phyloP scores from a whole-genome alignment of 306 rosid genomes.

The Potentilla sterilis region DNA sequence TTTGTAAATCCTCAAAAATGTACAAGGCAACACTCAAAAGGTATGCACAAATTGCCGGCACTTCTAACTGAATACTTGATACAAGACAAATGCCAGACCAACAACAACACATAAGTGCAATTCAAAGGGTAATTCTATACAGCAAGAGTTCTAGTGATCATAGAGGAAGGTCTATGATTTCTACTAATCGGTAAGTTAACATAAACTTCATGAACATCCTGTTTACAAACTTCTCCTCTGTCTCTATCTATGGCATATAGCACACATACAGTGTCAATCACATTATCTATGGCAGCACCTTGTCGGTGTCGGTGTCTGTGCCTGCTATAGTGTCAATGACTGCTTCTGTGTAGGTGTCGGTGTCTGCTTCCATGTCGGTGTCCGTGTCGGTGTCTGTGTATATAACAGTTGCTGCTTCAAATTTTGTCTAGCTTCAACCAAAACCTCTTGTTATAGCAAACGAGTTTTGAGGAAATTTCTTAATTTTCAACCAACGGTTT shows the following conservation, averaged over 20 bases:
- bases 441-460: too few species aligned
- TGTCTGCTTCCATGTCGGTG: too few species aligned
- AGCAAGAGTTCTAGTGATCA: constrained; percentile 40
- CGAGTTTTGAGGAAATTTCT: too few species aligned
- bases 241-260: constrained; percentile 83
- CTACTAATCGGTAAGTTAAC: constrained; percentile 81
- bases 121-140: constrained; percentile 39
- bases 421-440: too few species aligned
- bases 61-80: constrained; percentile 25
- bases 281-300: constrained; percentile 78
- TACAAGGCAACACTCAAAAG: constrained; percentile 31
- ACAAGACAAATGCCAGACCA: constrained; percentile 27
- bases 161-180: constrained; percentile 65
- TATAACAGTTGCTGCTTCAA: too few species aligned
- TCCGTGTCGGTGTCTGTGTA: too few species aligned
- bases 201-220: constrained; percentile 88
- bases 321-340: too few species aligned
- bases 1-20: constrained; percentile 29
- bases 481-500: too few species aligned
- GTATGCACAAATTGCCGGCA: constrained; percentile 51
- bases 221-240: constrained; percentile 89
- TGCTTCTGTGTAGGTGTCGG: too few species aligned
- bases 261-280: constrained; percentile 80
- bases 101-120: constrained; percentile 22
- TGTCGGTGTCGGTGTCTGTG: too few species aligned